Base-by-base conservation (phyloP, 306 rosid genomes). In the Luffa acutangula region DNA sequence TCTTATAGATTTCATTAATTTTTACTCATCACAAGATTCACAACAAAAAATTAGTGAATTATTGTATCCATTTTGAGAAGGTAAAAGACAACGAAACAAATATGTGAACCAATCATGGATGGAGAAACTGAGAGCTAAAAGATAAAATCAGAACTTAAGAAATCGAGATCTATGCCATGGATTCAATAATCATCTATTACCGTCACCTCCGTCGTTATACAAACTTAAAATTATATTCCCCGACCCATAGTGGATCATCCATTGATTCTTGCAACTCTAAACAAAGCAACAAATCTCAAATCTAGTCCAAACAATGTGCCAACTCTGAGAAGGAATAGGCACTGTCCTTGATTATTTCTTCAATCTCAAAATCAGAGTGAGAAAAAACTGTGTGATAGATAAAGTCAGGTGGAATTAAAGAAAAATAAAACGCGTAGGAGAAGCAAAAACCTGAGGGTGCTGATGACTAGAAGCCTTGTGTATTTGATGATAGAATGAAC, bases 381-480 rank as follows among this genome's bases (percentile, higher is more conserved):
- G 31, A 62, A 59, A n/a, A 34, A 1, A 41, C 51, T 9, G 9
- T 6, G 13, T 18, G 31, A 13, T 14, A 13, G 65, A 0, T 1
- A 6, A 45, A 36, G 49, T 17, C n/a, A 62, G 63, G 21, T 54
- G 14, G 52, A 73, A 20, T 9, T 3, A 25, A 78, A 10, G 10
- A n/a, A 51, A 36, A 51, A 76, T 37, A 3, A 54, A 79, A 20
- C 15, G 15, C 45, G 51, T 25, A 41, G 43, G 17, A 67, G 45
- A 77, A 36, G 57, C 10, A 48, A 43, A 75, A 80, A 89, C 97
- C 99, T 93, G 87, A 95, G 78, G 78, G 97, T 77, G 67, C 92
- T 87, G 83, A 95, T 89, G 72, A 95, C 91, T 83, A 95, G 85
- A 93, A 42, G 98, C 97, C 89, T 92, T 95, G 88, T 82, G 87